These are phyloP conservation scores for Yamadazyma buinensis DNA, from an alignment of 1,139 yeast genomes.

Conservation along the genomic window DNA sequence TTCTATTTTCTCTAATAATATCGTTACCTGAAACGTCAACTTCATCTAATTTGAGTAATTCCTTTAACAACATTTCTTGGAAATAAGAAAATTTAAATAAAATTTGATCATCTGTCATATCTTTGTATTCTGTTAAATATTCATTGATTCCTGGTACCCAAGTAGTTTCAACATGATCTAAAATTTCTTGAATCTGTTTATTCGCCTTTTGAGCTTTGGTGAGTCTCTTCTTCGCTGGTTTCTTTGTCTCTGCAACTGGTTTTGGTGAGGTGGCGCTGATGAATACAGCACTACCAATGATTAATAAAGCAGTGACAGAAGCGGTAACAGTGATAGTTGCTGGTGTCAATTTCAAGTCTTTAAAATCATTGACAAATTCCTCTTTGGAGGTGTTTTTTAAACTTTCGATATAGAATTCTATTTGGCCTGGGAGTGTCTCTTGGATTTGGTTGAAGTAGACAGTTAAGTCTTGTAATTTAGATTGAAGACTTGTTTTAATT, in stretches of 20 bases:
- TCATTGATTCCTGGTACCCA: constrained; percentile 45
- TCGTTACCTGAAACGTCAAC: constrained; percentile 52
- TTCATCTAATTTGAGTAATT: constrained; percentile 62
- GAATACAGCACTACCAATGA: constrained; percentile 15
- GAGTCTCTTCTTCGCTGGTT: constrained; percentile 37
- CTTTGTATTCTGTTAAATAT: constrained; percentile 30
- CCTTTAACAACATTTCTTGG: constrained; percentile 65
- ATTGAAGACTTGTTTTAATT: constrained; percentile 10
- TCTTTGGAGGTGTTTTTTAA: constrained; percentile 14
- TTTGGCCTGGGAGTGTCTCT: constrained; percentile 8
- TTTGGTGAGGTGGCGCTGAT: constrained; percentile 37
- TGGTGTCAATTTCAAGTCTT: constrained; percentile 28
- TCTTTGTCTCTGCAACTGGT: constrained; percentile 24
- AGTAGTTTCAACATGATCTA: constrained; percentile 39
- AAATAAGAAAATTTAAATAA: constrained; percentile 54
- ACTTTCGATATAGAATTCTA: constrained; percentile 10
- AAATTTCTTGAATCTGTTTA: constrained; percentile 36
- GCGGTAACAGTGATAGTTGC: constrained; percentile 32
- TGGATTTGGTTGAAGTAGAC: constrained; percentile 7
- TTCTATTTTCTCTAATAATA: constrained; percentile 54
- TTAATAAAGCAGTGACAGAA: constrained; percentile 25
- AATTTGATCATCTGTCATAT: constrained; percentile 34
- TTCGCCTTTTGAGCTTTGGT: constrained; percentile 44
- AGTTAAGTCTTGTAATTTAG: constrained; percentile 10
- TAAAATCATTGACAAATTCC: constrained; percentile 29